Percentiles rank a stretch among this genome's conserved stretches.
Conservation (phyloP, 1,284 basidiomycete species). For the Anthracocystis walkeri region DNA sequence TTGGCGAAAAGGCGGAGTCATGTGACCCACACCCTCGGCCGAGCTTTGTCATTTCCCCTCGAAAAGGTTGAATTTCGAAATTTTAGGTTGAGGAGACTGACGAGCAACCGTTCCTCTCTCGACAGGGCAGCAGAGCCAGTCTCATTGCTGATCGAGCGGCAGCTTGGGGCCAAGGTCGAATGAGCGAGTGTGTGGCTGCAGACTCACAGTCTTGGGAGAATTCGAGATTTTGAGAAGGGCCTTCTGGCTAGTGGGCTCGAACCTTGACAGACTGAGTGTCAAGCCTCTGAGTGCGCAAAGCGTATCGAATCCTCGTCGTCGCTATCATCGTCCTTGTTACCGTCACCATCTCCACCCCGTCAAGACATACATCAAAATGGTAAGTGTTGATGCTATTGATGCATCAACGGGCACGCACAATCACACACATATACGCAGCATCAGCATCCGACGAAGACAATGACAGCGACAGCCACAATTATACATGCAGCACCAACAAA, state of each 20-base stretch:
- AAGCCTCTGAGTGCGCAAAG: constrained; percentile 5
- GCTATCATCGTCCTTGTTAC: constrained; percentile 40
- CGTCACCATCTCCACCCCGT: constrained; percentile 48
- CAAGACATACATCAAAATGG: constrained; percentile 57
- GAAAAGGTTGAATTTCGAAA: background rate
- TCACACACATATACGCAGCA: constrained; percentile 5
- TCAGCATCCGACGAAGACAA: constrained; percentile 5
- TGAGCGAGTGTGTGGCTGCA: constrained; percentile 1
- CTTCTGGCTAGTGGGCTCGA: background rate
- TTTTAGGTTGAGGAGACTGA: background rate
- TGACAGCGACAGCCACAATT: background rate
- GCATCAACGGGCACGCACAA: constrained; percentile 19
- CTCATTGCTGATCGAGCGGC: background rate
- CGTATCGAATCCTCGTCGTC: constrained; percentile 24
- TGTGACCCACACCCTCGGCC: constrained; percentile 16
- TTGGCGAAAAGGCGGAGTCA: background rate
- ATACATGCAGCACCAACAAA: constrained; percentile 5
- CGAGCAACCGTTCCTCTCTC: background rate
- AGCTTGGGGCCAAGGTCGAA: background rate
- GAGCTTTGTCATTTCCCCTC: background rate
- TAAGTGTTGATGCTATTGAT: constrained; percentile 36
- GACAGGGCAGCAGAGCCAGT: constrained; percentile 13
- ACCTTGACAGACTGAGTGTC: background rate
- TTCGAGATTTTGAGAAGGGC: constrained; percentile 9
- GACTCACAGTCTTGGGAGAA: background rate